Evolutionary conservation across 306 rosid genomes (phyloP), one percentile per base, ranked within the genome.

Genomic region (Argentina anserina): DNA sequence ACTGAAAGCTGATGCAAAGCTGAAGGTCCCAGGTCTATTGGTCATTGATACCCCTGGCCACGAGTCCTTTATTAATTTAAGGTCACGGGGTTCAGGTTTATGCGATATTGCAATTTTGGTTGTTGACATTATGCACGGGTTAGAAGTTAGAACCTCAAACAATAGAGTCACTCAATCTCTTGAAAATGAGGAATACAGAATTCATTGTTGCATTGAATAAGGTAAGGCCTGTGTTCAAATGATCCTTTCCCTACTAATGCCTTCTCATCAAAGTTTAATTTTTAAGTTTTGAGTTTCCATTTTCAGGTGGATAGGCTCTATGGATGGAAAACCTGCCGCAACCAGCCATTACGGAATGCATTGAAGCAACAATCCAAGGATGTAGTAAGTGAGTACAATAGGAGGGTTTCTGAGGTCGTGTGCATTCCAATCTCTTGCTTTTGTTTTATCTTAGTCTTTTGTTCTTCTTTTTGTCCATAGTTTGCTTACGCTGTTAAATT

Each of bases 1-100:
- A 70, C 79, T 94, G 75, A 94, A 94, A 86, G 96, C 97, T 71
- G 96, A 94, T 86, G 98, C 98, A 2, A 94, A 77, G 73, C 86
- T 94, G 74, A 89, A 89, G 81, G 97, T 94, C 75, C 95, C 96
- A 1, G 96, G 97, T 71, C 76, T 91, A 23, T 89, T 93, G 84
- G 89, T 91, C 80, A 94, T 94, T 80, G 98, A 94, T 81, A 94
- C 98, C 64, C 97, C 97, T 15, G 98, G 98, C 8, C 98, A 94
- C 9, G 98, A 94, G 53, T 91, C 98, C 0, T 94, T 94, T 78
- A 78, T 90, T 33, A 94, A 94, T 78, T 72, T 94, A 39, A 86
- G 98, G 73, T 89, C 98, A 68, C 86, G 98, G 65, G 98, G 98
- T 76, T 94, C 98, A 7, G 95, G 98, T 52, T 75, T 91, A 77